Percentiles rank a stretch among this genome's conserved stretches.
These are phyloP conservation scores for Kokia cookei DNA, from an alignment of 441 rosid genomes.

Conservation along the genomic window DNA sequence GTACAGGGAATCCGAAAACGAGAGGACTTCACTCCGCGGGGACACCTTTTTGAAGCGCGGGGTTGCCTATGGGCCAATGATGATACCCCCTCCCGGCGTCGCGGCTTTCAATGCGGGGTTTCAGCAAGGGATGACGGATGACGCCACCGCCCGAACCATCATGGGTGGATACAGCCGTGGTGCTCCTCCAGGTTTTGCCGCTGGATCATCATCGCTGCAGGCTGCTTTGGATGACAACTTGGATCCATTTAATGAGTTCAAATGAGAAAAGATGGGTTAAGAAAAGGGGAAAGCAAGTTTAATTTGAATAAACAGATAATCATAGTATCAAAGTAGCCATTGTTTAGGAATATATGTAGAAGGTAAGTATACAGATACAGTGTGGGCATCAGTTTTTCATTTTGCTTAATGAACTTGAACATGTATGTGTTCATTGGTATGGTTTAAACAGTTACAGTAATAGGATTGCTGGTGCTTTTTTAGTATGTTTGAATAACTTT, in stretches of 20 bases:
- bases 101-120: conserved; percentile 5
- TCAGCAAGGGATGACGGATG: conserved; percentile 11
- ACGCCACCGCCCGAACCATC: not conserved
- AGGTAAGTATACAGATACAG: not conserved
- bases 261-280: conserved; percentile 2
- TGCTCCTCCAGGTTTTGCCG: not conserved
- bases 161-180: conserved; percentile 14
- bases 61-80: conserved; percentile 6
- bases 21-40: conserved; percentile 23
- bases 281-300: not conserved
- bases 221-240: not conserved
- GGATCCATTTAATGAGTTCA: conserved; percentile 33
- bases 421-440: not conserved
- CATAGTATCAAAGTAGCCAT: not conserved
- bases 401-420: not conserved
- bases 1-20: conserved; percentile 49
- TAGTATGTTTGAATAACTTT: not conserved
- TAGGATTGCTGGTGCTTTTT: not conserved
- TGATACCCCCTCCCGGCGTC: not conserved
- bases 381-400: not conserved
- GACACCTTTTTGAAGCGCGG: conserved; percentile 21
- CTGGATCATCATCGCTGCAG: conserved; percentile 12
- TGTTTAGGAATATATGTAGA: not conserved
- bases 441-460: not conserved
- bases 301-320: not conserved